Conservation (phyloP, 768 basidiomycete species). For the Kwoniella botswanensis region DNA sequence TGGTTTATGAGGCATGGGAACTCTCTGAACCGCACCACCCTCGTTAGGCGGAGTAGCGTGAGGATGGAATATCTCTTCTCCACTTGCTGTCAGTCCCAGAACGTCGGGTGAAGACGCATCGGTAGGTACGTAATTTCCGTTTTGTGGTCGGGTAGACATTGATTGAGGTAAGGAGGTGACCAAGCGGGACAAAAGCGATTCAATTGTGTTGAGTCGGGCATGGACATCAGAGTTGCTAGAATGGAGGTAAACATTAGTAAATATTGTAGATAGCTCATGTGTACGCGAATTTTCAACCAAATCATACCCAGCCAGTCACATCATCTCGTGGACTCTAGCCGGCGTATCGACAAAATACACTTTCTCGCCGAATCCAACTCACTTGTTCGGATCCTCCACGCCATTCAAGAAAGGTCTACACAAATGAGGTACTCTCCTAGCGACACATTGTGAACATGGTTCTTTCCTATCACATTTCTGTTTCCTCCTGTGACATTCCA, state of each 20-base stretch:
- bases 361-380: conserved; percentile 18
- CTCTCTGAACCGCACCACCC: conserved; percentile 17
- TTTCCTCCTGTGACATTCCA: conserved; percentile 53
- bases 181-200: conserved; percentile 49
- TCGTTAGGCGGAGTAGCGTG: conserved; percentile 27
- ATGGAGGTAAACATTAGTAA: no score
- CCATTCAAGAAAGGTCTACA: conserved; percentile 59
- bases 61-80: conserved; percentile 54
- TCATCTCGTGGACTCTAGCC: no score
- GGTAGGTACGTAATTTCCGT: conserved; percentile 9
- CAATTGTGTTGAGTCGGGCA: conserved; percentile 55
- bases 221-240: conserved; percentile 56
- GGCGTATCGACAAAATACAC: no score
- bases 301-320: no score
- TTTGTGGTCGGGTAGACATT: not conserved
- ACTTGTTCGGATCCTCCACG: conserved; percentile 55
- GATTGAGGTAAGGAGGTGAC: conserved; percentile 37
- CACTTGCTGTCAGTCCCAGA: conserved; percentile 42
- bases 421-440: conserved; percentile 57
- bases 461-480: conserved; percentile 56
- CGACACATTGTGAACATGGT: conserved; percentile 58
- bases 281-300: no score
- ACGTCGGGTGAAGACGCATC: conserved; percentile 45
- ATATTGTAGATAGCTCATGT: no score
- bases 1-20: conserved; percentile 39